phyloP scores from a whole-genome alignment of 148 eudicot species.

The Chenopodium suecicum region DNA sequence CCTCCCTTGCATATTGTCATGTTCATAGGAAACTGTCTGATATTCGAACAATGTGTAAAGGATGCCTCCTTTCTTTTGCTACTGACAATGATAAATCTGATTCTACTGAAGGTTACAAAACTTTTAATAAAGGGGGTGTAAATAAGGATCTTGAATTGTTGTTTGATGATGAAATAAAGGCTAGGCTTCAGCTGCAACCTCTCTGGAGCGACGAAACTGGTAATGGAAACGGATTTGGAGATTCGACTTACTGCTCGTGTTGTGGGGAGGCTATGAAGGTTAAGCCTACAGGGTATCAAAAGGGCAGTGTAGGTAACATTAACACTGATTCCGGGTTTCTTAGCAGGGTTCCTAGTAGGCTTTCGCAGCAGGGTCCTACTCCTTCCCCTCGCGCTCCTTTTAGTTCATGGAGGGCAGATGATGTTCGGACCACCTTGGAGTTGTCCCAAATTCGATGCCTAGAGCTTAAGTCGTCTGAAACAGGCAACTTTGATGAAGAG shows the following conservation, averaged over 20 bases:
- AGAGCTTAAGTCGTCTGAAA: constrained; percentile 54
- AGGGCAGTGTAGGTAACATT: constrained; percentile 13
- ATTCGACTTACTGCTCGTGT: constrained; percentile 55
- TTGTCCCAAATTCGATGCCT: constrained; percentile 45
- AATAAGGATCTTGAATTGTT: constrained; percentile 50
- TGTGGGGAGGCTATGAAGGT: constrained; percentile 82
- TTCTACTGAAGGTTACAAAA: constrained; percentile 34
- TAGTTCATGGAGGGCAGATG: constrained; percentile 50
- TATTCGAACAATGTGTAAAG: constrained; percentile 80
- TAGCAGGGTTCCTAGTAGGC: constrained; percentile 31
- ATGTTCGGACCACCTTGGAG: constrained; percentile 40
- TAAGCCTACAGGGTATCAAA: constrained; percentile 38
- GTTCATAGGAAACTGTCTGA: constrained; percentile 76
- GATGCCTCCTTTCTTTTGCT: constrained; percentile 81
- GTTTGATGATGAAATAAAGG: constrained; percentile 54
- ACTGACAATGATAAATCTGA: constrained; percentile 54
- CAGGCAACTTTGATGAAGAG: constrained; percentile 37
- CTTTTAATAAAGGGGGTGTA: constrained; percentile 39
- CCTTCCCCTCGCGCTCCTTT: constrained; percentile 66
- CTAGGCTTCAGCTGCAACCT: constrained; percentile 29
- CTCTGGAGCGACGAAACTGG: constrained; percentile 32
- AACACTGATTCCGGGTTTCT: constrained; percentile 1
- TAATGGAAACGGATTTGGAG: constrained; percentile 20
- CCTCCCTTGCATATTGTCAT: constrained; percentile 91
- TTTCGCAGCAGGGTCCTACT: constrained; percentile 39